Evolutionary conservation across 441 rosid species (phyloP).

Genomic region (Erodium trifolium): DNA sequence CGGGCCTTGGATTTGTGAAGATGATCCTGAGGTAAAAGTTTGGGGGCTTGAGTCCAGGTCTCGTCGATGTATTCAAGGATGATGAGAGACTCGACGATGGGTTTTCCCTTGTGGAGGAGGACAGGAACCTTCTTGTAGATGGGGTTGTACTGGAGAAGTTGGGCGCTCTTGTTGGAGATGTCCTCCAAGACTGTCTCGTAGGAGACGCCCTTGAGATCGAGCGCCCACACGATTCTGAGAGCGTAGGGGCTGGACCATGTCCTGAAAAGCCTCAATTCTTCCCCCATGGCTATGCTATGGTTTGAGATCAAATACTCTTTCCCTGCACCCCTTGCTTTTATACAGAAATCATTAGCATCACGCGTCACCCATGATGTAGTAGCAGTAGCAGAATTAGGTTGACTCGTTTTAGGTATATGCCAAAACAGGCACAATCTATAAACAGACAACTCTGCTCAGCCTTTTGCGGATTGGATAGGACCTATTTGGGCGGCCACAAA

Average conservation of each 20-base stretch:
- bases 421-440: not conserved
- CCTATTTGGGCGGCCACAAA: not conserved
- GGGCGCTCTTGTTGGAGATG: not conserved
- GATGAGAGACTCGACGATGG: not conserved
- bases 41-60: not conserved
- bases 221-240: not conserved
- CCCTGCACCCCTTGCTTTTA: too few species aligned
- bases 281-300: not conserved
- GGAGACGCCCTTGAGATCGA: not conserved
- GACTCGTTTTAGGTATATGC: too few species aligned
- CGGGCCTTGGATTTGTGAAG: not conserved
- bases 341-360: not conserved
- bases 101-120: not conserved
- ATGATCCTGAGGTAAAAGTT: not conserved
- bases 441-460: not conserved
- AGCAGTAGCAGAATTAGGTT: too few species aligned
- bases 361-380: not conserved
- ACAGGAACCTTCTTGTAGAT: not conserved
- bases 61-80: constrained; percentile 1
- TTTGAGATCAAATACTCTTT: not conserved
- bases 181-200: not conserved
- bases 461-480: not conserved
- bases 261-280: not conserved
- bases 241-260: constrained; percentile 5
- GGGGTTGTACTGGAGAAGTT: not conserved